Conservation (phyloP, 2,329 filamentous ascomycete species). For the Aspergillus flavus region DNA sequence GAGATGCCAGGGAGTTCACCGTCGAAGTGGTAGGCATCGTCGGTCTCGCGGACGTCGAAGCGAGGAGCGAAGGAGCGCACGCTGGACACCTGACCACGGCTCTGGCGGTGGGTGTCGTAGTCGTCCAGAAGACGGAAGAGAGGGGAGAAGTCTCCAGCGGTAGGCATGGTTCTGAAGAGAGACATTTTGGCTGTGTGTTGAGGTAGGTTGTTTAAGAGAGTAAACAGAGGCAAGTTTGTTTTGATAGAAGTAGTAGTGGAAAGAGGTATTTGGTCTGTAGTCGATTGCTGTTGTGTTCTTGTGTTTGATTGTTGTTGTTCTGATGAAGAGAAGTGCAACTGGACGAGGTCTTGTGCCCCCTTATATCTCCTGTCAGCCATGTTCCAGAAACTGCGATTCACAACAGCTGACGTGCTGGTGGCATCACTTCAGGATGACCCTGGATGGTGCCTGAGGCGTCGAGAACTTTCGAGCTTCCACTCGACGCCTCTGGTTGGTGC, state of each 20-base stretch:
- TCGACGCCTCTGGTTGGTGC: constrained; percentile 7
- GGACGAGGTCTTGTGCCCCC: constrained; percentile 7
- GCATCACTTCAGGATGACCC: constrained; percentile 2
- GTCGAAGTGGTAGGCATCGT: constrained; percentile 48
- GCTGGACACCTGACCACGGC: constrained; percentile 19
- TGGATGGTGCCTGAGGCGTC: constrained; percentile 7
- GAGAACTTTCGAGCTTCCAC: constrained; percentile 10
- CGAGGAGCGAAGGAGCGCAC: constrained; percentile 44
- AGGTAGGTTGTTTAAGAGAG: constrained; percentile 2
- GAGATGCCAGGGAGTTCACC: constrained; percentile 52
- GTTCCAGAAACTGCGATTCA: constrained; percentile 20
- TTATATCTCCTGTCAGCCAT: constrained; percentile 23
- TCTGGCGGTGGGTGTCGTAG: constrained; percentile 41
- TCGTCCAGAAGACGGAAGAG: constrained; percentile 53
- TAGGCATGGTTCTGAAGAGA: constrained; percentile 34
- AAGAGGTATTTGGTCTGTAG: background rate
- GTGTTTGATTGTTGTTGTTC: constrained; percentile 9
- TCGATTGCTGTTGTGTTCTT: constrained; percentile 2
- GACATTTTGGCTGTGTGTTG: constrained; percentile 32
- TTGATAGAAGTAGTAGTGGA: background rate
- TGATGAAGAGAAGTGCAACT: constrained; percentile 10
- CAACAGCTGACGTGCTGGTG: background rate
- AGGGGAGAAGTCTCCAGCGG: constrained; percentile 42
- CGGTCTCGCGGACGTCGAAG: constrained; percentile 51
- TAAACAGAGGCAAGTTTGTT: background rate